Conservation (phyloP, 2,329 filamentous ascomycete species). For the Bipolaris oryzae region DNA sequence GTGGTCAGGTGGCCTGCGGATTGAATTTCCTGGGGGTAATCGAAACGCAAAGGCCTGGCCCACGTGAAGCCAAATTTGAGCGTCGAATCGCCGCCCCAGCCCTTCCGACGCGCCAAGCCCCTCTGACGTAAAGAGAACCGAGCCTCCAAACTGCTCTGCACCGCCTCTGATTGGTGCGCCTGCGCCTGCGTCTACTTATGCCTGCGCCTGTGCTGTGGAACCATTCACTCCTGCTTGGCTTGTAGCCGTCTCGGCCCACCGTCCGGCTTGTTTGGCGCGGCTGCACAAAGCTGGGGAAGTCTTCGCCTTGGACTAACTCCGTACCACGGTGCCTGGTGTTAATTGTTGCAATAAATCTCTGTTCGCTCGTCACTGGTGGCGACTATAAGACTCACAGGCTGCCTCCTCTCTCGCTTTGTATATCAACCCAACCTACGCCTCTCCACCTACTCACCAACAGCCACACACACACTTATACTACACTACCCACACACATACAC, state of each 20-base stretch:
- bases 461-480: constrained; percentile 13
- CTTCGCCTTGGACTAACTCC: constrained; percentile 41
- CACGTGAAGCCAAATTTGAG: constrained; percentile 24
- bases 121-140: constrained; percentile 35
- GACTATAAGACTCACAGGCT: constrained; percentile 37
- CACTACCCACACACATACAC: too few relatives aligned
- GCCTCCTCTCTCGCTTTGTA: constrained; percentile 12
- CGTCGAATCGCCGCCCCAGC: constrained; percentile 20
- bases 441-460: constrained; percentile 22
- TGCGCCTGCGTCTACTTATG: too few relatives aligned
- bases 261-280: constrained; percentile 35
- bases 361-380: constrained; percentile 5
- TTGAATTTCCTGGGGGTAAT: constrained; percentile 26
- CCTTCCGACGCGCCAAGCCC: constrained; percentile 16
- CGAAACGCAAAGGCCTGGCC: constrained; percentile 16
- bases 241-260: constrained; percentile 30
- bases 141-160: constrained; percentile 27
- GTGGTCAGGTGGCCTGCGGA: constrained; percentile 15
- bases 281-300: constrained; percentile 33
- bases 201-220: neutral
- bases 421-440: constrained; percentile 14
- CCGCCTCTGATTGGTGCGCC: constrained; percentile 22
- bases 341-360: constrained; percentile 41
- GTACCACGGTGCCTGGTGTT: constrained; percentile 35
- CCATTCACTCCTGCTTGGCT: constrained; percentile 16